These are phyloP conservation scores for Bertia moriformis DNA, from an alignment of 2,329 filamentous ascomycete genomes.

Conservation along the genomic window DNA sequence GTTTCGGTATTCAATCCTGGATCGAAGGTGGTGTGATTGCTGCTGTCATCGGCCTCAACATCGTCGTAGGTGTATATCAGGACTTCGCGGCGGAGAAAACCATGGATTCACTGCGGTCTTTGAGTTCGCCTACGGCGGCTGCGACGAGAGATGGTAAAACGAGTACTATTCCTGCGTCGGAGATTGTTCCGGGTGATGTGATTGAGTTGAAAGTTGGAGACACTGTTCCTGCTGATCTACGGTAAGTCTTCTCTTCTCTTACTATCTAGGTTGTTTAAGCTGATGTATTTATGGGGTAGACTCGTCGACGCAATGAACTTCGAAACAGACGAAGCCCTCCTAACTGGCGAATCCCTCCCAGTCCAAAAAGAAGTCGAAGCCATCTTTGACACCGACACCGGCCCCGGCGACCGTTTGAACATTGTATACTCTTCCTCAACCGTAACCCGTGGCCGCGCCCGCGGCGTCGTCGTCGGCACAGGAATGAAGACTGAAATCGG, in stretches of 20 bases:
- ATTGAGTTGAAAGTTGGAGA: constrained; percentile 29
- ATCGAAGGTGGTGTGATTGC: constrained; percentile 45
- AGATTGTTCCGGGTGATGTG: constrained; percentile 37
- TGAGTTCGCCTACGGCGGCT: constrained; percentile 27
- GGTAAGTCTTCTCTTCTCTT: constrained; percentile 5
- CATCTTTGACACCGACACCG: constrained; percentile 31
- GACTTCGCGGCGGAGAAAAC: constrained; percentile 33
- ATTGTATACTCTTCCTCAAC: constrained; percentile 42
- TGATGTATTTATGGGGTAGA: constrained; percentile 3
- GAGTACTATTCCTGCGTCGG: constrained; percentile 27
- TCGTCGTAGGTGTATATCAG: constrained; percentile 36
- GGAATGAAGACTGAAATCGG: constrained; percentile 46
- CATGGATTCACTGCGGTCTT: constrained; percentile 28
- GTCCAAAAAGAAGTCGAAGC: constrained; percentile 31
- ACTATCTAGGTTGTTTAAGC: not conserved
- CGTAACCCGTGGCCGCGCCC: constrained; percentile 42
- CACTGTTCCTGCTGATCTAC: constrained; percentile 17
- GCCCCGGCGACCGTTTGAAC: constrained; percentile 41
- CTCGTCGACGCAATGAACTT: constrained; percentile 33
- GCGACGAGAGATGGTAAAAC: constrained; percentile 29
- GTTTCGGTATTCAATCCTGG: constrained; percentile 40
- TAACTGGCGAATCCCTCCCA: constrained; percentile 43
- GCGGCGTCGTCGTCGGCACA: constrained; percentile 38
- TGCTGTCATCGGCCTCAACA: constrained; percentile 41
- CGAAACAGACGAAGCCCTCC: constrained; percentile 39